Conservation (phyloP, 2,329 filamentous ascomycete species). For the Cryphonectria japonica region DNA sequence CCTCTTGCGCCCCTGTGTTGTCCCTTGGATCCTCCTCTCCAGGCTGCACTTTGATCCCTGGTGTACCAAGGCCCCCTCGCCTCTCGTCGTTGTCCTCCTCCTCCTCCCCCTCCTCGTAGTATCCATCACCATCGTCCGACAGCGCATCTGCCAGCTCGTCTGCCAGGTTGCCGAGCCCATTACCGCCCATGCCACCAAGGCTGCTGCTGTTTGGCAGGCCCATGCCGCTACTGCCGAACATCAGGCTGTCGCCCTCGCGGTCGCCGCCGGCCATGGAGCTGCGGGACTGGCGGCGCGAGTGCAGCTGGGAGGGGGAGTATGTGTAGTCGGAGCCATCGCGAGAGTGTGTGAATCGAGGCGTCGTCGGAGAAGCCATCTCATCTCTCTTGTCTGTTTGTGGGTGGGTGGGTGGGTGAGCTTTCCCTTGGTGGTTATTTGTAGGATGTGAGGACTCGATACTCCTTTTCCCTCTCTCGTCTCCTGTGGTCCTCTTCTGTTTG, state of each 20-base stretch:
- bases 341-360: constrained; percentile 57
- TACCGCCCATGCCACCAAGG: constrained; percentile 40
- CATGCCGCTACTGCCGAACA: constrained; percentile 46
- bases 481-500: neutral
- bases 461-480: neutral
- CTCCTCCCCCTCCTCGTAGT: constrained; percentile 48
- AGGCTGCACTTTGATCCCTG: constrained; percentile 44
- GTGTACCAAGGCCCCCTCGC: constrained; percentile 31
- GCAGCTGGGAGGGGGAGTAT: constrained; percentile 48
- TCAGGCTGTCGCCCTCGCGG: constrained; percentile 50
- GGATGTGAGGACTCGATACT: neutral
- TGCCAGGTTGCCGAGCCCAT: constrained; percentile 75
- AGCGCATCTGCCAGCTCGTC: constrained; percentile 80
- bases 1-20: constrained; percentile 33
- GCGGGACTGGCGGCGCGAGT: constrained; percentile 53
- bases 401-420: constrained; percentile 24
- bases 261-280: constrained; percentile 24
- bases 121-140: constrained; percentile 50
- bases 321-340: constrained; percentile 61
- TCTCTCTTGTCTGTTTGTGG: neutral
- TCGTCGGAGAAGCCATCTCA: constrained; percentile 56
- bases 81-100: neutral
- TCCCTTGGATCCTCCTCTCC: constrained; percentile 31
- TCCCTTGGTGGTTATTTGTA: constrained; percentile 14
- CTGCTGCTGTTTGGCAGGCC: constrained; percentile 44